Base-by-base conservation (phyloP, 2,329 filamentous ascomycete species). In the Monosporascus cannonballus region DNA sequence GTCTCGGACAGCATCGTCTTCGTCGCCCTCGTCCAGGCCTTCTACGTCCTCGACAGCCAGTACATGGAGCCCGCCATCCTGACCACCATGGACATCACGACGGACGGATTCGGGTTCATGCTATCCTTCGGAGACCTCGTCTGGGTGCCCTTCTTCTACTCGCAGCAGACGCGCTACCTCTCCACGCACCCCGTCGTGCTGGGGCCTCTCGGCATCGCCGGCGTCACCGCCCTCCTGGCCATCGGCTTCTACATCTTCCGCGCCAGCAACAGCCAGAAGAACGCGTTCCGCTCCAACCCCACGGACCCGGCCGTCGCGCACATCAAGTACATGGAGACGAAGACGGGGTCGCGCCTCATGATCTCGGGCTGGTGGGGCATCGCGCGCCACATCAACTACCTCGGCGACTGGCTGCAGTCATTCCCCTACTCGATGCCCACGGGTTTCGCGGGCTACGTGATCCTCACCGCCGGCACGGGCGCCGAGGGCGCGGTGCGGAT, bases 101-200 rank as follows among this genome's bases (percentile, higher is more conserved):
- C 85, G 42, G 93, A 97, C 63, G 93, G 93, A 6, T 96, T 97
- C 61, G 93, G 93, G 50, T 90, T 90, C 75, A 97, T 97, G 93
- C 79, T 97, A 36, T 78, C 89, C 2, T 96, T 96, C 67, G 93
- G 91, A 52, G 93, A 97, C 64, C 78, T 96, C 6, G 89, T 88
- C 56, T 97, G 93, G 93, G 81, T 96, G 2, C 93, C 93, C 0
- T 96, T 96, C 68, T 78, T 90, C 54, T 97, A 96, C 77, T 88
- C 84, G 18, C 76, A 90, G 37, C 92, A 96, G 71, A 84, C 87
- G 7, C 85, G 89, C 44, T 97, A 96, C 69, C 83, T 97, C 6
- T 81, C 91, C 1, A 79, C 87, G 11, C 87, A 95, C 70, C 93
- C 93, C 0, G 75, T 91, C 15, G 78, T 85, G n/a, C 84, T 97